Evolutionary conservation across 2,329 filamentous ascomycete species (phyloP), one percentile per base, ranked within the genome.

Genomic region (Dissoconium aciculare): DNA sequence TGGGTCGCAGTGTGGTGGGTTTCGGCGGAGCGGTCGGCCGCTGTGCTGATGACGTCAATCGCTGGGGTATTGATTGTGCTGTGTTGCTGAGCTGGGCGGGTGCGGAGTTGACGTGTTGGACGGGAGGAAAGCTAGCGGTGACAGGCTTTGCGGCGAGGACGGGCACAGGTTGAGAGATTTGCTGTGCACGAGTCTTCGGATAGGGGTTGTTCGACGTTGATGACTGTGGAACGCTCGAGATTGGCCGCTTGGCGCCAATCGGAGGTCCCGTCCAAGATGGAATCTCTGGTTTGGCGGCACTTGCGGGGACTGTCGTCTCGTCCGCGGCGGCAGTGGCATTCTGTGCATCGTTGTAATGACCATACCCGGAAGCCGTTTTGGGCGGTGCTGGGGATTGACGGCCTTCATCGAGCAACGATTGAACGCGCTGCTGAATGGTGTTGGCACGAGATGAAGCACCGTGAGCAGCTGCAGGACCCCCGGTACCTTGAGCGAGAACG

Each of bases 341-440:
- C n/a, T 29, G 12, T 8, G 32, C 27, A 75, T 79, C 12, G 10
- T 85, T 84, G 53, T 80, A 94, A 37, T 76, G 76, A 5, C 89
- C 89, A 51, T 95, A 95, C 0, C 87, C 87, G 40, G 85, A 76
- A 1, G 85, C 85, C 1, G 83, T 93, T 15, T 71, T 67, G 10
- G 60, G 58, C 1, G 66, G 51, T 1, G 64, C 57, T 4, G 71
- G 63, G 65, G 73, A 44, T 32, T 45, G 41, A 24, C 73, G 71
- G 24, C 78, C 82, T 47, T 94, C 85, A 37, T 75, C 76, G 11
- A 98, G 61, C 29, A 95, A 63, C 29, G 72, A 82, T 58, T 91
- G 81, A 32, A 98, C 82, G 40, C 87, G 77, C 49, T 81, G 84
- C 52, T 95, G 84, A 45, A 98, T 98, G 15, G 77, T 80, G n/a